Conservation (phyloP, 2,329 filamentous ascomycete genomes). For the Dactylellina drechsleri region DNA sequence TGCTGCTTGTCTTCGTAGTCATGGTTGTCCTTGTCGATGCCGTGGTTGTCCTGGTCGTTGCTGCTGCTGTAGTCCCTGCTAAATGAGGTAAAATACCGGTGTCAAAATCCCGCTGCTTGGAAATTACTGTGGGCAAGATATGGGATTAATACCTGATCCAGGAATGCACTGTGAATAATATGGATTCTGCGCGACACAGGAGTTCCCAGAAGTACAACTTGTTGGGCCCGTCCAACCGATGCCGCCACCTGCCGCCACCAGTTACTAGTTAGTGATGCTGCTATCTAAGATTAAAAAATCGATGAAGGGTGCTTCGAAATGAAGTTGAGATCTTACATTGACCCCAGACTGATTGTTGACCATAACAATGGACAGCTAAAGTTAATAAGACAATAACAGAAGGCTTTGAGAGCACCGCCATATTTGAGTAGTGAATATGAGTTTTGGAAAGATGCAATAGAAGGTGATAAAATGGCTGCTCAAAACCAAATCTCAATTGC, state of each 20-base stretch:
- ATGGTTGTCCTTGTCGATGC: not conserved
- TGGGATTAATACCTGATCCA: slow-evolving; percentile 28
- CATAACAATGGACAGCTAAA: not conserved
- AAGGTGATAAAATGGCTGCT: not conserved
- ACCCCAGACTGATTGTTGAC: slow-evolving; percentile 11
- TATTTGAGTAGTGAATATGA: not conserved
- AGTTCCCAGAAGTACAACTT: slow-evolving; percentile 53
- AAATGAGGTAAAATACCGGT: not conserved
- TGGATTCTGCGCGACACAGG: slow-evolving; percentile 51
- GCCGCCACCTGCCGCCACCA: slow-evolving; percentile 61
- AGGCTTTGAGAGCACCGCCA: slow-evolving; percentile 6
- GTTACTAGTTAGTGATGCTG: not conserved
- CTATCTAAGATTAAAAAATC: not conserved
- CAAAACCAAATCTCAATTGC: not conserved
- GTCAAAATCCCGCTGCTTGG: not conserved
- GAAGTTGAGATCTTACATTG: slow-evolving; percentile 5
- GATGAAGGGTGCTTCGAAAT: not conserved
- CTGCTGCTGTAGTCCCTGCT: not conserved
- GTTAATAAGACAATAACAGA: not conserved
- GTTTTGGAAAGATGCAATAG: not conserved
- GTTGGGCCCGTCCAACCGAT: slow-evolving; percentile 55
- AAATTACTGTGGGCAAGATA: not conserved
- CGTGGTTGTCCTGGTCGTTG: not conserved
- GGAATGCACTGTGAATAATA: slow-evolving; percentile 58
- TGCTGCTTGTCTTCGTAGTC: slow-evolving; percentile 10